phyloP scores from a whole-genome alignment of 2,329 filamentous ascomycete species.

The Xenosphaeropsis pyriputrescens region DNA sequence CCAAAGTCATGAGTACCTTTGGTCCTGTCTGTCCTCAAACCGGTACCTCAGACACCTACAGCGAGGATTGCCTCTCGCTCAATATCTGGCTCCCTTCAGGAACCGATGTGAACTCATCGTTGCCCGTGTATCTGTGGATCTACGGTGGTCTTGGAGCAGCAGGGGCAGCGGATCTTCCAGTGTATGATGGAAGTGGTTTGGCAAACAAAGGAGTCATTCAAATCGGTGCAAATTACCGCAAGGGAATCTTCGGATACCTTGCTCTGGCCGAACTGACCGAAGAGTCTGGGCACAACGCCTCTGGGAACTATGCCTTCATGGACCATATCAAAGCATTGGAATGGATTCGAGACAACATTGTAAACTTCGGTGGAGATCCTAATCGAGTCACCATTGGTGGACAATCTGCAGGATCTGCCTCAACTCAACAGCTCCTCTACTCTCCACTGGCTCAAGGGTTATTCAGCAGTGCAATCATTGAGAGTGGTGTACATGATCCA shows the following conservation, averaged over 20 bases:
- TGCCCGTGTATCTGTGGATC: constrained; percentile 23
- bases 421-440: no score
- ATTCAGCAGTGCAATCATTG: no score
- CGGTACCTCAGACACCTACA: no score
- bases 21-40: no score
- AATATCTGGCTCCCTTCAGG: no score
- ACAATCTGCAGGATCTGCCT: constrained; percentile 36
- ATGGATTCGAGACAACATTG: constrained; percentile 37
- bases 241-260: constrained; percentile 32
- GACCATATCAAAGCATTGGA: constrained; percentile 35
- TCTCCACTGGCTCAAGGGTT: no score
- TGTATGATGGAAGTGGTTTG: constrained; percentile 31
- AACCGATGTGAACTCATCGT: no score
- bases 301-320: constrained; percentile 33
- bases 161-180: constrained; percentile 14
- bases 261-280: constrained; percentile 27
- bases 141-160: constrained; percentile 19
- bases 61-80: no score
- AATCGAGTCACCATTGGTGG: constrained; percentile 36
- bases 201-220: no score
- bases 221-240: constrained; percentile 33
- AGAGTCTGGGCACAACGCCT: no score
- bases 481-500: no score
- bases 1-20: no score
- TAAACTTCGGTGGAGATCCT: constrained; percentile 36